phyloP scores from a whole-genome alignment of 2,329 filamentous ascomycete species.

The Ophiostoma sp. region DNA sequence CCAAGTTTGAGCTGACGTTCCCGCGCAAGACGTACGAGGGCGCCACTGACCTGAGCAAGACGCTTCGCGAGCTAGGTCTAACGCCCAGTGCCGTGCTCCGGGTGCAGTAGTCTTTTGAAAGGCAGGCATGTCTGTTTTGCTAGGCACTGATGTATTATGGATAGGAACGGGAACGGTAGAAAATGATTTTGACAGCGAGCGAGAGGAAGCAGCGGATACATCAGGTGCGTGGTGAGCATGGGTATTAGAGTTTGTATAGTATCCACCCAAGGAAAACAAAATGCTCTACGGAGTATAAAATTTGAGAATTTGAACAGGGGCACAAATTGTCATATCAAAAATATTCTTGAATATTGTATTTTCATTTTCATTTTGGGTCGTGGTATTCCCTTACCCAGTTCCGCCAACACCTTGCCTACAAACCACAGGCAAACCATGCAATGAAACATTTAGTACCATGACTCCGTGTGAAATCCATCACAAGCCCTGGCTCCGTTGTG shows the following conservation, averaged over 20 bases:
- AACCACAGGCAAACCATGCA: background rate
- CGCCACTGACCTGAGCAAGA: slow-evolving; percentile 77
- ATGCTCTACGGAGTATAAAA: too few relatives aligned
- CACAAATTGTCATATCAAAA: background rate
- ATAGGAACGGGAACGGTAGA: background rate
- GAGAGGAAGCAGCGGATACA: background rate
- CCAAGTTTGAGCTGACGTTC: slow-evolving; percentile 81
- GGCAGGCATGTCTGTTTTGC: background rate
- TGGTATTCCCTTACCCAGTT: background rate
- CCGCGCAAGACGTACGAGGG: slow-evolving; percentile 77
- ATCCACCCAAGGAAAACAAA: background rate
- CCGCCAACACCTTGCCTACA: background rate
- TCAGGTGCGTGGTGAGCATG: background rate
- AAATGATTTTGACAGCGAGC: background rate
- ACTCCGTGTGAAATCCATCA: background rate
- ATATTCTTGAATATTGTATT: background rate
- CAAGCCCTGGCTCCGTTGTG: background rate
- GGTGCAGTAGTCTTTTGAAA: slow-evolving; percentile 26
- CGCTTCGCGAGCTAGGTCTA: slow-evolving; percentile 86
- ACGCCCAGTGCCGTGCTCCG: slow-evolving; percentile 83
- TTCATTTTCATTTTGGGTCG: background rate
- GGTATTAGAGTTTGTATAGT: background rate
- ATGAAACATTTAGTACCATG: background rate
- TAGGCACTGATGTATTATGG: background rate
- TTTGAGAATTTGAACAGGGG: background rate